Conservation (phyloP, 164 flowering plant species). For the Vitis cinerea region DNA sequence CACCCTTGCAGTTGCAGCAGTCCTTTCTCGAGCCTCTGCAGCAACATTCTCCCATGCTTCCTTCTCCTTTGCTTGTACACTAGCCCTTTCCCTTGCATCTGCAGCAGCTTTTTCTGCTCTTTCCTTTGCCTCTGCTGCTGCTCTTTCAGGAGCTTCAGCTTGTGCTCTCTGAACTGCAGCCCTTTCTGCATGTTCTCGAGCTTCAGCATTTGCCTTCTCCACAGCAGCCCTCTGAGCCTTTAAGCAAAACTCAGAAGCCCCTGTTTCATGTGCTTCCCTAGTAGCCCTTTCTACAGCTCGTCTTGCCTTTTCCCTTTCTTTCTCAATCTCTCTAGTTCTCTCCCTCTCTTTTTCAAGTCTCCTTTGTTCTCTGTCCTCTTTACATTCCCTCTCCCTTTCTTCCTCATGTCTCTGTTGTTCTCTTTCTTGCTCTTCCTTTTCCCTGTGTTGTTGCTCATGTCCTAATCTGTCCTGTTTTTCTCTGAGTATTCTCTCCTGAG, state of each 20-base stretch:
- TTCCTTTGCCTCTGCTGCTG: conserved; percentile 78
- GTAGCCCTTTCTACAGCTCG: conserved; percentile 90
- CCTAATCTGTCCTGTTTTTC: conserved; percentile 61
- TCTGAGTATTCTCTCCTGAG: conserved; percentile 45
- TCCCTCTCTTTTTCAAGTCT: conserved; percentile 41
- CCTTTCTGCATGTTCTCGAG: conserved; percentile 75
- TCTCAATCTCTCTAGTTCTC: conserved; percentile 41
- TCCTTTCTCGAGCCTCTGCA: too few relatives aligned
- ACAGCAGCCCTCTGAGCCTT: conserved; percentile 75
- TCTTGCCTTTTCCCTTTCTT: conserved; percentile 61
- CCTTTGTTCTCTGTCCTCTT: conserved; percentile 50
- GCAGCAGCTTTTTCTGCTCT: conserved; percentile 64
- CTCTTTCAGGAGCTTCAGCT: conserved; percentile 91
- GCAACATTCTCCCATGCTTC: too few relatives aligned
- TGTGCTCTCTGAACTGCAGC: conserved; percentile 93
- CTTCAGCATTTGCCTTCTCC: conserved; percentile 55
- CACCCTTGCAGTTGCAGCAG: too few relatives aligned
- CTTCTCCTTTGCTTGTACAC: too few relatives aligned
- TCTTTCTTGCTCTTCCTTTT: conserved; percentile 59
- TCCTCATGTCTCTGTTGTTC: conserved; percentile 57
- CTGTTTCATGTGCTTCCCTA: conserved; percentile 79
- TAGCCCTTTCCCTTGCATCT: too few relatives aligned
- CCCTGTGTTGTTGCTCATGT: conserved; percentile 54
- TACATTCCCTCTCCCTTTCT: conserved; percentile 50
- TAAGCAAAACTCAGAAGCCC: conserved; percentile 62